Percentiles rank a stretch among this genome's conserved stretches.
These are phyloP conservation scores for Begonia masoniana DNA, from an alignment of 306 rosid species.

Conservation along the genomic window DNA sequence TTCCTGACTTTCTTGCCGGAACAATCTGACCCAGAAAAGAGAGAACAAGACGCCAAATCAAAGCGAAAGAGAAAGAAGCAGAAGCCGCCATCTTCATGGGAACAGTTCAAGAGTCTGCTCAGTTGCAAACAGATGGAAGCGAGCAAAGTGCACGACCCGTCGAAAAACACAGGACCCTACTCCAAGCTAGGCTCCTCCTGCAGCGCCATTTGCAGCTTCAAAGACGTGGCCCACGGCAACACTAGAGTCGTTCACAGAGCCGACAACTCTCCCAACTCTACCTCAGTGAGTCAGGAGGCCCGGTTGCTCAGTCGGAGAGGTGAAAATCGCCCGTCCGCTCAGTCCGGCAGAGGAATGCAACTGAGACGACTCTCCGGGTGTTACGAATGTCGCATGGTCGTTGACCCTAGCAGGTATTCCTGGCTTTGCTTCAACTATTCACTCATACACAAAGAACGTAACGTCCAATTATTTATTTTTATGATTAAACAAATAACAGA, in stretches of 20 bases:
- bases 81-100: constrained; percentile 56
- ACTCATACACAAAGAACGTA: no score
- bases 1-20: constrained; percentile 39
- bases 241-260: constrained; percentile 69
- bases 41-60: constrained; percentile 6
- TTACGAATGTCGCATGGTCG: constrained; percentile 87
- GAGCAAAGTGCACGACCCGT: constrained; percentile 59
- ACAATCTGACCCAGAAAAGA: constrained; percentile 18
- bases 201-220: constrained; percentile 83
- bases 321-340: constrained; percentile 16
- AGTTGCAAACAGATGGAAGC: constrained; percentile 84
- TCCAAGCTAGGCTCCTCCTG: constrained; percentile 80
- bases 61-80: constrained; percentile 18
- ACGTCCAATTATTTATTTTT: no score
- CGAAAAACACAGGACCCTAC: constrained; percentile 24
- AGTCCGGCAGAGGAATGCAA: constrained; percentile 51
- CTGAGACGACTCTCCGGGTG: constrained; percentile 88
- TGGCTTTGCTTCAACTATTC: no score
- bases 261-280: constrained; percentile 86
- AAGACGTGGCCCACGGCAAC: constrained; percentile 77
- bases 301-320: constrained; percentile 44
- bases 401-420: constrained; percentile 79
- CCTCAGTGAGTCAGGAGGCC: constrained; percentile 61
- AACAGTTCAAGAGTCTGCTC: constrained; percentile 72
- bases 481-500: constrained; percentile 20